phyloP scores from a whole-genome alignment of 805 yeast genomes.

The Candida michaelii region DNA sequence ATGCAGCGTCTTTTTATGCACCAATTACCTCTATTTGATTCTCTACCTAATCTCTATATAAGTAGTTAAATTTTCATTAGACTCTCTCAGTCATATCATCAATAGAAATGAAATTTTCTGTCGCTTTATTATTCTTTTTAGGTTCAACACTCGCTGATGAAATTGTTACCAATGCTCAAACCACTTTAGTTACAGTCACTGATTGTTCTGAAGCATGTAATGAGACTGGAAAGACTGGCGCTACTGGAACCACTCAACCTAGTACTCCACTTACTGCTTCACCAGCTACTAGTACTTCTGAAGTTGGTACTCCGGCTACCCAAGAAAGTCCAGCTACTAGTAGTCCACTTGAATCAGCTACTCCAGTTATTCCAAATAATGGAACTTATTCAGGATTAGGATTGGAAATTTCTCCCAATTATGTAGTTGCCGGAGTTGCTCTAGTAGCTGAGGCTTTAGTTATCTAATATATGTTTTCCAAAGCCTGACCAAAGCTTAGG shows the following conservation, averaged over 20 bases:
- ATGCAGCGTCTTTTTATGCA: conserved; percentile 5
- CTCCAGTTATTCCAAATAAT: background rate
- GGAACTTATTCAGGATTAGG: background rate
- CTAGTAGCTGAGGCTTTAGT: conserved; percentile 1
- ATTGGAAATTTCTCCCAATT: background rate
- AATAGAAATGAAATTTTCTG: conserved; percentile 12
- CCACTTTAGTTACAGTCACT: conserved; percentile 29
- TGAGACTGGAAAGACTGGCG: background rate
- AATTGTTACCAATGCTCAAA: conserved; percentile 15
- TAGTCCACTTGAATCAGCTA: background rate
- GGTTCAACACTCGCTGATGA: conserved; percentile 19
- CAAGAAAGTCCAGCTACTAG: background rate
- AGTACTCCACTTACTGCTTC: too few relatives aligned
- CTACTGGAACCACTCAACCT: background rate
- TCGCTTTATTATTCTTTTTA: conserved; percentile 7
- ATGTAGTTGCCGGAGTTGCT: conserved; percentile 1
- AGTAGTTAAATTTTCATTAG: too few relatives aligned
- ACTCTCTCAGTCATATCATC: too few relatives aligned
- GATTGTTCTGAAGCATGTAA: conserved; percentile 18
- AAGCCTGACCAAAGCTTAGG: too few relatives aligned
- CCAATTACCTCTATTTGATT: background rate
- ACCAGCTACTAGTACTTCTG: too few relatives aligned
- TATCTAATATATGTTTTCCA: too few relatives aligned
- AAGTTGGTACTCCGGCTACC: background rate
- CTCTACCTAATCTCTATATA: background rate